Evolutionary conservation across 2,329 filamentous ascomycete genomes (phyloP).

Genomic region (Macrophomina tecta): DNA sequence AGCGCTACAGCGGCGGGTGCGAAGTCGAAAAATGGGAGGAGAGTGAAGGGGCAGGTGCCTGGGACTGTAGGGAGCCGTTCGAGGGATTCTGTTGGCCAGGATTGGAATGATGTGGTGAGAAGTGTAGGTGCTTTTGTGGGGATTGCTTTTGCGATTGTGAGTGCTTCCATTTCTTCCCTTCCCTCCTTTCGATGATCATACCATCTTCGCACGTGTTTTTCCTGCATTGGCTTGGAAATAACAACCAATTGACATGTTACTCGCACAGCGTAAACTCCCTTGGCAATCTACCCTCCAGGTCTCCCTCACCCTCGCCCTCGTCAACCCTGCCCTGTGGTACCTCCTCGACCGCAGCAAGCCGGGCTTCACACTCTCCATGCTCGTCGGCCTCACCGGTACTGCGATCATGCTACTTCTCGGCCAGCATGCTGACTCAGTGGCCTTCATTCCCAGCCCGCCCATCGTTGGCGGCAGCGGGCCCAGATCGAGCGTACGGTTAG

Average conservation of each 20-base stretch:
- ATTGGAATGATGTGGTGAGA: slow-evolving; percentile 77
- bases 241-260: slow-evolving; percentile 17
- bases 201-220: no score
- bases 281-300: slow-evolving; percentile 97
- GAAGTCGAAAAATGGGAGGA: neutral
- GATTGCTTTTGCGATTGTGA: slow-evolving; percentile 81
- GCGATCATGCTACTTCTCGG: slow-evolving; percentile 75
- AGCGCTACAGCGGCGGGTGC: slow-evolving; percentile 15
- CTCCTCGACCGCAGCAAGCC: slow-evolving; percentile 88
- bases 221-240: no score
- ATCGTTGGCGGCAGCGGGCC: slow-evolving; percentile 26
- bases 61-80: slow-evolving; percentile 34
- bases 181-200: neutral
- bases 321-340: slow-evolving; percentile 95
- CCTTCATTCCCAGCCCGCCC: slow-evolving; percentile 54
- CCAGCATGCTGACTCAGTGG: slow-evolving; percentile 73
- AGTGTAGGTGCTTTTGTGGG: slow-evolving; percentile 75
- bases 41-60: slow-evolving; percentile 27
- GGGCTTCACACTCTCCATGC: slow-evolving; percentile 79
- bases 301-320: slow-evolving; percentile 84
- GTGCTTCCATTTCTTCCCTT: slow-evolving; percentile 45
- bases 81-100: slow-evolving; percentile 53
- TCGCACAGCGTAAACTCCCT: slow-evolving; percentile 75
- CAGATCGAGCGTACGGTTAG: slow-evolving; percentile 16
- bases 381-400: slow-evolving; percentile 77